Base-by-base conservation (phyloP, 768 basidiomycete genomes). In the Coprinellus micaceus region DNA sequence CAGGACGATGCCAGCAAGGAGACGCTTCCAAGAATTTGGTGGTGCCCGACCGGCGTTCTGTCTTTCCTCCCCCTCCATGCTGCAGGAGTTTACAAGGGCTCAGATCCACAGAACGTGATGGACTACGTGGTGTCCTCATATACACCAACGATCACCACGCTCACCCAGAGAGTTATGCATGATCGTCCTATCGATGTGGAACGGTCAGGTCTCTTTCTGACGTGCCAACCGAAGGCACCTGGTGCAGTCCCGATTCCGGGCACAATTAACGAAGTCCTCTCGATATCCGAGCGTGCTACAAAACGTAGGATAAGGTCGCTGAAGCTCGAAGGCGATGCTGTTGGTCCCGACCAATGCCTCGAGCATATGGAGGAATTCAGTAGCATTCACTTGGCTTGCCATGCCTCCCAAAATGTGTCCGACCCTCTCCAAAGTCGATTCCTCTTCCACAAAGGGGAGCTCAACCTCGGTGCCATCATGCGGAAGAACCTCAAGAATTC, bases 31-130 rank as follows among this genome's bases (percentile, higher is more conserved):
- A 13, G 52, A 21, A 37, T 64, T n/a, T 58, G 57, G 50, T 70
- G 68, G 68, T 67, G 62, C 40, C 53, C 60, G 19, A 62, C 67
- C 17, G 66, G 68, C 12, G 54, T 49, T n/a, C 67, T 76, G 52
- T 24, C 69, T 3, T 67, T 73, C 24, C 52, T 76, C 29, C 74
- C 74, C 4, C 59, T 76, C 17, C 75, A 76, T 6, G 73, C 72
- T 1, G 75, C 75, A 49, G 65, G 68, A 4, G 59, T 66, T 2
- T 74, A 72, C 28, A 47, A 50, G 50, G 54, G 13, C 3, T 24
- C 28, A 24, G 44, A 56, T 11, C 7, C n/a, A 4, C 39, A 49
- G 9, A n/a, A 15, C 26, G 50, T 58, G 26, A 2, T 58, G 22
- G 56, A 64, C 37, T 61, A 51, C 30, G 60, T 52, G 7, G 48